Evolutionary conservation across 306 rosid species (phyloP).

Genomic region (Dalbergia cochinchinensis): DNA sequence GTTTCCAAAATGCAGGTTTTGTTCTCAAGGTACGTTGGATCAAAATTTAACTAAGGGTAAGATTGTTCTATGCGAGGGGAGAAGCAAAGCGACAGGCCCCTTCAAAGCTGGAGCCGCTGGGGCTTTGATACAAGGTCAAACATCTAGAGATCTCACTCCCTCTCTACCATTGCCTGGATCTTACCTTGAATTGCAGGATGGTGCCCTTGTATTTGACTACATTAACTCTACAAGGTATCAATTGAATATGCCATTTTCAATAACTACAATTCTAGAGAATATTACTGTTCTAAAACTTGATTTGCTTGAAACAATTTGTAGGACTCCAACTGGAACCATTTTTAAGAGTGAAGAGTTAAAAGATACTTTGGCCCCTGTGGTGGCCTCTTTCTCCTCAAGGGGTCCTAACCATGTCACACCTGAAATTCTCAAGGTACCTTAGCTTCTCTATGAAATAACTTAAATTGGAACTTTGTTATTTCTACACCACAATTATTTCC

Average conservation of each 20-base stretch:
- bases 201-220: background rate
- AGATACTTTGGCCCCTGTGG: constrained; percentile 45
- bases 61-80: constrained; percentile 52
- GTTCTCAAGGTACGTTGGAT: constrained; percentile 8
- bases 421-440: constrained; percentile 55
- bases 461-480: too few species aligned
- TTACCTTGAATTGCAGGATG: constrained; percentile 3
- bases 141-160: rapidly evolving
- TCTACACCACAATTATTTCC: too few species aligned
- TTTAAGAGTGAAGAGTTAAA: constrained; percentile 31
- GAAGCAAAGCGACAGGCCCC: background rate
- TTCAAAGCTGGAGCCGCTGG: constrained; percentile 39
- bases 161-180: constrained; percentile 46
- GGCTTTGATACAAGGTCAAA: constrained; percentile 9
- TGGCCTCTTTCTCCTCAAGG: constrained; percentile 52
- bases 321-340: constrained; percentile 50
- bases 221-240: constrained; percentile 41
- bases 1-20: constrained; percentile 31
- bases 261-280: background rate
- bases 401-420: constrained; percentile 47
- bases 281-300: too few species aligned
- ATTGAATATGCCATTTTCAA: background rate
- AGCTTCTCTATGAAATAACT: background rate
- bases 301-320: background rate
- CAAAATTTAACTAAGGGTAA: constrained; percentile 41